Conservation (phyloP, 2,329 filamentous ascomycete species). For the Fusarium liriodendri region DNA sequence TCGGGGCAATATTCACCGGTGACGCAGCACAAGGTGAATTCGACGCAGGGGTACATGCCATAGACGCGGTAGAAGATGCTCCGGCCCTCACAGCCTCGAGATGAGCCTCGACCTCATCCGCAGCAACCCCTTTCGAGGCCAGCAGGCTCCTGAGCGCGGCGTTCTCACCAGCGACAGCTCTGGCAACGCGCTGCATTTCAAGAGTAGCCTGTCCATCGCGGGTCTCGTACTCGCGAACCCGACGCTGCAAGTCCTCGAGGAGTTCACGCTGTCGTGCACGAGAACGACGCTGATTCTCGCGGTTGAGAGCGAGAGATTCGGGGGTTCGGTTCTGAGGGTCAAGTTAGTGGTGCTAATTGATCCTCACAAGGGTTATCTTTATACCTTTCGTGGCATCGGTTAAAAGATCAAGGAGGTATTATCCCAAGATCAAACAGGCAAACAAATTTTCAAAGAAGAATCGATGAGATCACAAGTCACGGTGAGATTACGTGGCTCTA, state of each 20-base stretch:
- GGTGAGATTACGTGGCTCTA: background rate
- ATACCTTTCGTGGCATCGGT: constrained; percentile 35
- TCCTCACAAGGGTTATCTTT: no score
- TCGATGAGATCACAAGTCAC: background rate
- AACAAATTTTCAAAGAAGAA: background rate
- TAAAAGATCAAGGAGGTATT: background rate
- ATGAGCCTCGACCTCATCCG: constrained; percentile 36
- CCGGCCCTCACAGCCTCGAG: constrained; percentile 15
- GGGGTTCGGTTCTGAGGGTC: constrained; percentile 34
- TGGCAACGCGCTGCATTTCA: constrained; percentile 61
- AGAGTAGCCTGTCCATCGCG: constrained; percentile 56
- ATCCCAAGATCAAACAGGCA: background rate
- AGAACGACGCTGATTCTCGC: constrained; percentile 60
- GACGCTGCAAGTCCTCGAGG: constrained; percentile 55
- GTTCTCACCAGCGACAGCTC: constrained; percentile 57
- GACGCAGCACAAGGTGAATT: constrained; percentile 22
- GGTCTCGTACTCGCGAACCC: constrained; percentile 55
- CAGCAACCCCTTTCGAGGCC: constrained; percentile 28
- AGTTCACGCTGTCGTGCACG: constrained; percentile 58
- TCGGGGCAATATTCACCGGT: constrained; percentile 13
- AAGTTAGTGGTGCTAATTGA: background rate
- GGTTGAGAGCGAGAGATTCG: constrained; percentile 45
- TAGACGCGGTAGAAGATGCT: background rate
- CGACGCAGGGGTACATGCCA: constrained; percentile 4
- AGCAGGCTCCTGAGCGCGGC: constrained; percentile 48